A percentile compares a stretch with the other conserved stretches of the same genome.
Conservation (phyloP, 2,329 filamentous ascomycete genomes). For the Penicillium sp. region DNA sequence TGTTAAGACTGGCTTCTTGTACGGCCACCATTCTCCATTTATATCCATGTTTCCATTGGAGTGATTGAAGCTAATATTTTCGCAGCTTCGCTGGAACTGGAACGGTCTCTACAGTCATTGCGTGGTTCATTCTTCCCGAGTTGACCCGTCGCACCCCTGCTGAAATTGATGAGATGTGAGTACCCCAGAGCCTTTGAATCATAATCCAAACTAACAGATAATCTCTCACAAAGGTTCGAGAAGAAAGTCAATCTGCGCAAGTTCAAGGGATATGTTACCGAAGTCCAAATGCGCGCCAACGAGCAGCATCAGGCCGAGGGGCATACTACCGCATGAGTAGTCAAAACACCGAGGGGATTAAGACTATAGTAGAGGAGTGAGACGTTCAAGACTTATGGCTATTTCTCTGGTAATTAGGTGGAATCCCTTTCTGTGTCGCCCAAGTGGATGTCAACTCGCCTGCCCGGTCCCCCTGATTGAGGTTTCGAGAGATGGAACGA, state of each 20-base stretch:
- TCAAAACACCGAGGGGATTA: neutral
- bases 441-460: too few species aligned
- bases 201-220: neutral
- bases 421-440: too few species aligned
- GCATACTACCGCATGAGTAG: neutral
- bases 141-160: constrained; percentile 52
- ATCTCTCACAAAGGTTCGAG: constrained; percentile 30
- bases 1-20: constrained; percentile 51
- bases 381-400: too few species aligned
- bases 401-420: too few species aligned
- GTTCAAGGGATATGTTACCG: constrained; percentile 41
- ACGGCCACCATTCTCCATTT: constrained; percentile 12
- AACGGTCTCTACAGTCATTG: constrained; percentile 34
- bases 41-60: neutral
- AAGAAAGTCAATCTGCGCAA: constrained; percentile 41
- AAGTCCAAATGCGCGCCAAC: constrained; percentile 35
- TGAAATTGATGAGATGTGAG: constrained; percentile 52
- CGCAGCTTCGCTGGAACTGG: constrained; percentile 40
- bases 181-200: neutral
- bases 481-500: too few species aligned
- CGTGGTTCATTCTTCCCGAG: constrained; percentile 55
- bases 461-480: too few species aligned
- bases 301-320: constrained; percentile 22
- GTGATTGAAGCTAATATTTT: constrained; percentile 11
- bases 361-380: too few species aligned